Base-by-base conservation (phyloP, 805 yeast species). In the Ogataea populi-albae region DNA sequence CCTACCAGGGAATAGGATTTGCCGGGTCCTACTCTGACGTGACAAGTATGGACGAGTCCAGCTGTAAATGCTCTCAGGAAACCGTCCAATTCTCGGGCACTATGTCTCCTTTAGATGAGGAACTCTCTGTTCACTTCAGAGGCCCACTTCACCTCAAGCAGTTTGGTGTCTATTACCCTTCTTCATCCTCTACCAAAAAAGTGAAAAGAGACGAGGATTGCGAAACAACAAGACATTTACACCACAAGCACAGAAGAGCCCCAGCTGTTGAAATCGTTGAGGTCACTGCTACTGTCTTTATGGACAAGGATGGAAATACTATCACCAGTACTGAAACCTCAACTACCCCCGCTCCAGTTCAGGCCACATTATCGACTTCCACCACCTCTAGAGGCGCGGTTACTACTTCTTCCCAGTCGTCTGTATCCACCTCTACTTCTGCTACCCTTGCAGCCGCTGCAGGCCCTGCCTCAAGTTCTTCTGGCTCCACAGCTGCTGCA, bases 161-260 rank as follows among this genome's bases (percentile, higher is more conserved):
- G 66, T 87, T 93, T 57, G 97, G 89, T 62, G 96, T 86, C 37
- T 93, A 89, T 72, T 79, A 81, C 55, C 89, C 86, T 46, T 57
- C 75, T 17, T 52, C 69, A 26, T 44, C 64, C 19, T 42, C 62
- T 34, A 59, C 66, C 48, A 60, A 66, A 45, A 19, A 17, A 17
- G 54, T 44, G 26, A 50, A 51, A 35, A 46, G 50, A 42, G 53
- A 47, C 17, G 72, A 64, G 40, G 76, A 69, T 24, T 72, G 79
- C 52, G 49, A 68, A 44, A 61, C 72, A 36, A 61, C 73, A 38
- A 48, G 49, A 50, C 70, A 64, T 57, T 53, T 60, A 43, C 75
- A 67, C 59, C 76, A 73, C 58, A 58, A 62, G 57, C 72, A 69
- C 56, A 76, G 73, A 68, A 71, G 83, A 61, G 82, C 80, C 44